Evolutionary conservation across 495 filamentous ascomycete genomes (phyloP).

Genomic region (Xylaria castorea): DNA sequence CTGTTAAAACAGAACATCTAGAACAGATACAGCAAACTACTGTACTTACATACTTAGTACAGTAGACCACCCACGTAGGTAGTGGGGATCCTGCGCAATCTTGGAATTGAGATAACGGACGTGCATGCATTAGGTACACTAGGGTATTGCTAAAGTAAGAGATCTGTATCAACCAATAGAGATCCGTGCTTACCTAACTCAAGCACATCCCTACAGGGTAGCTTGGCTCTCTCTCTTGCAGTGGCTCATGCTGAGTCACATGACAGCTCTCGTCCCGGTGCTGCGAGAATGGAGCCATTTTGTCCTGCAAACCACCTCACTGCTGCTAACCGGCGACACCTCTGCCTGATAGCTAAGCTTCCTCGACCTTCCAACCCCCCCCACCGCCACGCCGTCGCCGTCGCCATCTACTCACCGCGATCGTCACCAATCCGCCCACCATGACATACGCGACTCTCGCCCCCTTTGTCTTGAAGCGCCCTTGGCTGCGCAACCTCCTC

Average conservation of each 20-base stretch:
- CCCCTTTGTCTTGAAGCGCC: conserved; percentile 76
- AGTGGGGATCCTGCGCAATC: too few relatives aligned
- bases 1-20: background rate
- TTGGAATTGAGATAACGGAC: background rate
- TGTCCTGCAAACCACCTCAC: background rate
- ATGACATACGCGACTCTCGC: conserved; percentile 79
- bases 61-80: too few relatives aligned
- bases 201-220: background rate
- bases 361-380: conserved; percentile 31
- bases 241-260: conserved; percentile 29
- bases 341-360: background rate
- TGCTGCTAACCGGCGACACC: background rate
- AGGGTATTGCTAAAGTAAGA: too few relatives aligned
- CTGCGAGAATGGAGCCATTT: conserved; percentile 13
- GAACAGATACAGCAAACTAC: too few relatives aligned
- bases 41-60: background rate
- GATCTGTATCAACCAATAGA: background rate
- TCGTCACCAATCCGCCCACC: conserved; percentile 43
- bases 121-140: background rate
- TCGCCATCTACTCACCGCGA: conserved; percentile 11
- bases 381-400: conserved; percentile 11
- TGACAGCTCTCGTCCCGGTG: conserved; percentile 31
- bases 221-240: background rate
- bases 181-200: background rate
- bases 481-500: conserved; percentile 81